Conservation (phyloP, 306 rosid genomes). For the Cicer yamashitae region DNA sequence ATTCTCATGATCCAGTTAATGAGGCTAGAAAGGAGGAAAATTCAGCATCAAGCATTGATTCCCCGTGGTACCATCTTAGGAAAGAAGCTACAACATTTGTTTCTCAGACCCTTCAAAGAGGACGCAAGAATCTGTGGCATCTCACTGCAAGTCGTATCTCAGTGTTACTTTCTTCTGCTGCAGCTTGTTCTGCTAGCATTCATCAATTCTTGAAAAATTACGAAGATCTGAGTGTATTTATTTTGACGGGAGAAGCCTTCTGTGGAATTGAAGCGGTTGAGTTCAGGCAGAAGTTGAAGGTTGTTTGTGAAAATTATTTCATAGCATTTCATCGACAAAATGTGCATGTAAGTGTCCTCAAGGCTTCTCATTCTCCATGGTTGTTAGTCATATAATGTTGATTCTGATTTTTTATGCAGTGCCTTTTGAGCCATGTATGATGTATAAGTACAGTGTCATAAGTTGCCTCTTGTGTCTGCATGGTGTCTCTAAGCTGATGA, state of each 20-base stretch:
- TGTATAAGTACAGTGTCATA: conserved; percentile 31
- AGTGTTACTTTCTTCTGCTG: conserved; percentile 88
- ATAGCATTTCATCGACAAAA: conserved; percentile 90
- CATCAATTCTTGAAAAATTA: conserved; percentile 96
- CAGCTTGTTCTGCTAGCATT: conserved; percentile 85
- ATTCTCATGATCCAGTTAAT: conserved; percentile 48
- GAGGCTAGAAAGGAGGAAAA: conserved; percentile 63
- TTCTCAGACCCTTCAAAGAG: conserved; percentile 92
- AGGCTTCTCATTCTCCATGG: conserved; percentile 37
- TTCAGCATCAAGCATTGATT: conserved; percentile 73
- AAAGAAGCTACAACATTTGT: conserved; percentile 85
- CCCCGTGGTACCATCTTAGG: conserved; percentile 94
- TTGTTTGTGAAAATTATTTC: conserved; percentile 93
- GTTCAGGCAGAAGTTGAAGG: conserved; percentile 93
- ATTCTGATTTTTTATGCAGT: conserved; percentile 29
- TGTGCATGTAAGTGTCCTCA: conserved; percentile 76
- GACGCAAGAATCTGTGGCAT: conserved; percentile 95
- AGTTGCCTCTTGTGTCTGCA: conserved; percentile 29
- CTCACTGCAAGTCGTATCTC: conserved; percentile 93
- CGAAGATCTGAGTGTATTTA: conserved; percentile 87
- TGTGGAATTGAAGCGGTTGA: conserved; percentile 97
- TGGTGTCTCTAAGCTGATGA: conserved; percentile 3
- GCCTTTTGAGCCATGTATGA: conserved; percentile 38
- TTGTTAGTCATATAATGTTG: conserved; percentile 38
- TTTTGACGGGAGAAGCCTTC: conserved; percentile 97